Evolutionary conservation across 139 green algal genomes (phyloP), one percentile per base, ranked within the genome.

Genomic region (Eudorina sp.): DNA sequence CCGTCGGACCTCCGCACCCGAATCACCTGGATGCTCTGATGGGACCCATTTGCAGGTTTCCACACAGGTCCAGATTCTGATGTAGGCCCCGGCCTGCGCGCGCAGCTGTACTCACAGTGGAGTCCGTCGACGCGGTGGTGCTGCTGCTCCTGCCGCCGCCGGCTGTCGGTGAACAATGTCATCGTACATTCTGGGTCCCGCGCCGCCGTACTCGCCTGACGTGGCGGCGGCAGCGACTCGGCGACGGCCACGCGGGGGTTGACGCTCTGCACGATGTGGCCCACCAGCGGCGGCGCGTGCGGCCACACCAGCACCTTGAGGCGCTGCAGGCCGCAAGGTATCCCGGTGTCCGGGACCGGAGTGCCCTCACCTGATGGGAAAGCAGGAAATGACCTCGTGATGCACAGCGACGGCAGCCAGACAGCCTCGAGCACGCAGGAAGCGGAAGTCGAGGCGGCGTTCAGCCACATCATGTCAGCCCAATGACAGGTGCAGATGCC

Each of bases 291-390:
- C 43, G 81, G 64, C 31, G 81, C 36, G 31, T n/a, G 29, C 23
- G 62, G 81, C 81, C 81, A 87, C 81, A 87, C 81, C 31, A 87
- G 46, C n/a, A 78, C 4, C 43, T 36, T 41, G 55, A 87, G 81
- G 6, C 81, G 81, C 43, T 78, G 81, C 81, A 87, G 81, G 31
- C 81, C 81, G n/a, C 45, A 41, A 6, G 16, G 81, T 3, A 60
- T 43, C 1, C 81, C 81, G 4, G 21, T 19, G n/a, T 87, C 64
- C 0, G 81, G 62, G 7, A 87, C 11, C 29, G 29, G 43, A 0
- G 21, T 4, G 31, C 34, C n/a, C 3, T 11, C 36, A 21, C 43
- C 62, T 78, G 77, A 6, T 38, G 40, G n/a, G 36, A 14, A 51
- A 51, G 34, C 3, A 11, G 68, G 34, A 76, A 16, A 36, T 29